Base-by-base conservation (phyloP, 1,139 yeast genomes). In the Chernovozyma aurita region DNA sequence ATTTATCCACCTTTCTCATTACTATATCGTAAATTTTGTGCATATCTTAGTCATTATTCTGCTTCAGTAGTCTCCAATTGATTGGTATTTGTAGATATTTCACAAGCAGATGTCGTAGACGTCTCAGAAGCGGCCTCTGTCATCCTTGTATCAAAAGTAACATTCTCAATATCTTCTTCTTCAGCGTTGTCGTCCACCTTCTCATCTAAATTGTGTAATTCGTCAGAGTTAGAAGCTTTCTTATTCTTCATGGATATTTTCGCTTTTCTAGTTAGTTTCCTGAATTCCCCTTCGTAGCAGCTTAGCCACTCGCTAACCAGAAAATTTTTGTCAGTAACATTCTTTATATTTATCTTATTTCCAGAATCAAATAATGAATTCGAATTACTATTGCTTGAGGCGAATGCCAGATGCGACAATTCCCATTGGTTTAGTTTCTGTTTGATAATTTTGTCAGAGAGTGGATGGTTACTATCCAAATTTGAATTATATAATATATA, bases 401-500 rank as follows among this genome's bases (percentile, higher is more conserved):
- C 49, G 37, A 64, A 62, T 4, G 67, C 62, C 61, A 55, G 63
- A 46, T 65, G 70, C 3, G 70, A 55, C 11, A 64, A 53, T 48
- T 90, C 97, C 95, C 96, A 85, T 46, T 56, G 77, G 21, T 62
- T 59, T 33, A 90, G 62, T 41, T 72, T 73, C 39, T 71, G 75
- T 34, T 76, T 62, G 32, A 90, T 54, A 4, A 75, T 72, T 31
- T 63, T 59, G 21, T 76, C 79, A 15, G 76, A 59, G 4, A 74
- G 75, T 0, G 96, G 97, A 21, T 66, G 67, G 34, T 75, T 65
- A n/a, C 88, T 73, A 51, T 88, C 97, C 34, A 81, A 70, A 50
- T 88, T 88, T 14, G 96, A 82, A 50, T 90, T 90, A 78, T 81
- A 85, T 13, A 88, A 54, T 26, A 83, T 78, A 42, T 85, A 78